phyloP scores from a whole-genome alignment of 495 filamentous ascomycete species.

The Xylona heveae region DNA sequence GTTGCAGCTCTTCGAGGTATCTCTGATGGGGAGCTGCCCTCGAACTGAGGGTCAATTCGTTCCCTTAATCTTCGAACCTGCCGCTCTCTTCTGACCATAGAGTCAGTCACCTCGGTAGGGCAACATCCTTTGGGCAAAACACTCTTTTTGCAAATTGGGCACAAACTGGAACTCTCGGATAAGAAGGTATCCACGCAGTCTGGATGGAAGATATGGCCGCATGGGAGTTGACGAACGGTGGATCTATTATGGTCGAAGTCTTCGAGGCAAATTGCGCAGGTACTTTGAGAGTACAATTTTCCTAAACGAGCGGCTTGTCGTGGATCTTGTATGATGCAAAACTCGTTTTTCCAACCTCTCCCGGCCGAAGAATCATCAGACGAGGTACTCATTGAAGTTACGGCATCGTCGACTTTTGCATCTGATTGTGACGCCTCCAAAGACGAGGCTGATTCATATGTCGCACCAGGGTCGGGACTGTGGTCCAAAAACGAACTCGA shows the following conservation, averaged over 20 bases:
- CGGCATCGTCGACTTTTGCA: no score
- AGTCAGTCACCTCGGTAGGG: conserved; percentile 50
- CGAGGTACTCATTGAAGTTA: no score
- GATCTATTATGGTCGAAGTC: conserved; percentile 46
- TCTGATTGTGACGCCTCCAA: no score
- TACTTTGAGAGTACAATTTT: conserved; percentile 47
- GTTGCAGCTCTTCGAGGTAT: no score
- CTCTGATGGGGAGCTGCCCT: no score
- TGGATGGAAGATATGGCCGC: conserved; percentile 78
- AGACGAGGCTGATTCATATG: no score
- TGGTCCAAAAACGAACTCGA: no score
- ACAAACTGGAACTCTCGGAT: conserved; percentile 47
- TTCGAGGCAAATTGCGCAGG: conserved; percentile 72
- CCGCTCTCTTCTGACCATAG: conserved; percentile 58
- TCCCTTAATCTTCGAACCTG: conserved; percentile 9
- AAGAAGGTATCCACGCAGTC: conserved; percentile 74
- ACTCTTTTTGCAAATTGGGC: conserved; percentile 68
- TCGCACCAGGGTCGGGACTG: no score
- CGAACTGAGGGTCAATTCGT: conserved; percentile 2
- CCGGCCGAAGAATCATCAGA: no score
- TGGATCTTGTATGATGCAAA: no score
- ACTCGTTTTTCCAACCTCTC: no score
- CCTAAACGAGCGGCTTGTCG: no score
- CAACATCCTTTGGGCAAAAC: conserved; percentile 46
- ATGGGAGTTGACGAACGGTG: conserved; percentile 63